These are phyloP conservation scores for Melampsora americana DNA, from an alignment of 1,284 basidiomycete genomes.

Conservation along the genomic window DNA sequence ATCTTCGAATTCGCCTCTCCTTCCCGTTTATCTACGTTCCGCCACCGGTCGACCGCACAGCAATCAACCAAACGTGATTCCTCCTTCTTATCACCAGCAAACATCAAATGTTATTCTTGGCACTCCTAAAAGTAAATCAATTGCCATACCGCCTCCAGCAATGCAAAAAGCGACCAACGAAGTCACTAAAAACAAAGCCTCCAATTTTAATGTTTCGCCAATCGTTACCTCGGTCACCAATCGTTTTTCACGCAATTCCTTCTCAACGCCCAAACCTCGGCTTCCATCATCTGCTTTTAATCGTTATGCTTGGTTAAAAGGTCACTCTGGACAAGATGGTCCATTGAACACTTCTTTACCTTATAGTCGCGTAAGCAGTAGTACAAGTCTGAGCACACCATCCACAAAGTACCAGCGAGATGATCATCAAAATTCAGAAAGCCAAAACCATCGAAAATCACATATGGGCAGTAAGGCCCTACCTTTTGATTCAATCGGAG, in stretches of 20 bases:
- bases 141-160: conserved; percentile 4
- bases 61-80: conserved; percentile 4
- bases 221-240: conserved; percentile 9
- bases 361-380: conserved; percentile 6
- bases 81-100: background rate
- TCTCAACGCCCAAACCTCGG: conserved; percentile 1
- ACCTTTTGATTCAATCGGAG: conserved; percentile 14
- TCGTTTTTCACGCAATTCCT: conserved; percentile 13
- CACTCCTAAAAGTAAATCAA: conserved; percentile 8
- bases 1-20: conserved; percentile 23
- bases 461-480: background rate
- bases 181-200: background rate
- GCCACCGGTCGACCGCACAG: conserved; percentile 1
- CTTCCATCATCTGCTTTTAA: conserved; percentile 27
- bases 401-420: conserved; percentile 12
- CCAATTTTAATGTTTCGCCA: conserved; percentile 8
- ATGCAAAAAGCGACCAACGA: conserved; percentile 22
- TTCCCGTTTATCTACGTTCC: conserved; percentile 20
- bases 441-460: conserved; percentile 1
- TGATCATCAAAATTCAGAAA: conserved; percentile 6
- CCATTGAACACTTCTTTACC: conserved; percentile 11
- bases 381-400: conserved; percentile 4
- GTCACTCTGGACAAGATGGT: conserved; percentile 17
- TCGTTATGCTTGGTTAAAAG: conserved; percentile 43
- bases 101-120: conserved; percentile 5